Conservation (phyloP, 225 moss, liverwort and hornwort species). For the Physcomitrellopsis africana region DNA sequence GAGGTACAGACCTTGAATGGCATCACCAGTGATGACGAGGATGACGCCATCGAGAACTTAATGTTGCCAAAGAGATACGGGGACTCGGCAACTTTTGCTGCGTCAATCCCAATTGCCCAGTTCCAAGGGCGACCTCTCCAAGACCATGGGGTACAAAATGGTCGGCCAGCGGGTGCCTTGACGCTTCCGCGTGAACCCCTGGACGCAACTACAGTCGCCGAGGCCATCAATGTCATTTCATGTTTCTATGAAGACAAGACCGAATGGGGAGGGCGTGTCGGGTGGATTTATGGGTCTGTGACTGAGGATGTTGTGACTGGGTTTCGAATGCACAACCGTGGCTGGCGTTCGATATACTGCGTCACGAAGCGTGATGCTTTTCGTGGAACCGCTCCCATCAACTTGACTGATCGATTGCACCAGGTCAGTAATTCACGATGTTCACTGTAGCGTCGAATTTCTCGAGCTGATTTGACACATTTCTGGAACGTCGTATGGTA, state of each 20-base stretch:
- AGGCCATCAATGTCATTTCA: slow-evolving; percentile 90
- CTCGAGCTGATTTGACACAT: background rate
- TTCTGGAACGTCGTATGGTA: background rate
- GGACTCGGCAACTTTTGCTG: slow-evolving; percentile 55
- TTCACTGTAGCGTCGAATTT: background rate
- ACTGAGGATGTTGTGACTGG: slow-evolving; percentile 96
- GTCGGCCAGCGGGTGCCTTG: slow-evolving; percentile 74
- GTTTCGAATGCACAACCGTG: slow-evolving; percentile 94
- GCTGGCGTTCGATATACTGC: slow-evolving; percentile 93
- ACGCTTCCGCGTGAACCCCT: slow-evolving; percentile 72
- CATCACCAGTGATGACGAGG: slow-evolving; percentile 52
- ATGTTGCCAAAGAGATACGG: slow-evolving; percentile 84
- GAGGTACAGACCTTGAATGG: slow-evolving; percentile 60
- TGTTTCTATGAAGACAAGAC: slow-evolving; percentile 95
- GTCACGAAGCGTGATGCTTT: slow-evolving; percentile 90
- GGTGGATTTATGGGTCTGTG: slow-evolving; percentile 96
- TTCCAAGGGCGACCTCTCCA: slow-evolving; percentile 70
- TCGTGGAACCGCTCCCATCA: slow-evolving; percentile 92
- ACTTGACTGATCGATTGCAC: slow-evolving; percentile 89
- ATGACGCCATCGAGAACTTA: slow-evolving; percentile 55
- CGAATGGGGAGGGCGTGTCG: slow-evolving; percentile 87
- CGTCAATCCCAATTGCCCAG: slow-evolving; percentile 78
- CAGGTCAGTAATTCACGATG: slow-evolving; percentile 43
- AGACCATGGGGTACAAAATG: slow-evolving; percentile 64
- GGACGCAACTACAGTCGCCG: slow-evolving; percentile 82